Base-by-base conservation (phyloP, 148 eudicot genomes). In the Amaranthus cruentus region DNA sequence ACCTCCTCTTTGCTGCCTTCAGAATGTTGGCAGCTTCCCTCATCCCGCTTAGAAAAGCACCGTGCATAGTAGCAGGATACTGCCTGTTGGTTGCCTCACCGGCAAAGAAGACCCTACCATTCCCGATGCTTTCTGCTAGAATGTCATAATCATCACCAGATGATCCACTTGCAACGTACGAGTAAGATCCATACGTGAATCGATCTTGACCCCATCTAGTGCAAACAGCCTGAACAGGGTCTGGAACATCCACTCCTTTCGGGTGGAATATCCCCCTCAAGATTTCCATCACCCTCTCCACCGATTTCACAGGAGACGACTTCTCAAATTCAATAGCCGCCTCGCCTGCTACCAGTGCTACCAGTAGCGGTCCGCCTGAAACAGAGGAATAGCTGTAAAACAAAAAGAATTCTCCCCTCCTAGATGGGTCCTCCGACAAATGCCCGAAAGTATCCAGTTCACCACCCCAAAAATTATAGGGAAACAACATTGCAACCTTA, bases 1-100 rank as follows among this genome's bases (percentile, higher is more conserved):
- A 80, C 76, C 89, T 87, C 74, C 81, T 88, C 78, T 81, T 79
- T 43, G 91, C 87, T 63, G 87, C 86, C 73, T 88, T 89, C 61
- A 90, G 58, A 68, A 95, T 91, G 63, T 95, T 87, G 48, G 99
- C 97, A 70, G 99, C 96, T 82, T 95, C 99, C 78, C 99, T 87
- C 97, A 95, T 90, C 51, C 99, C 99, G 72, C 99, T 95, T 14
- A 95, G 87, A 61, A 92, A 95, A 61, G 99, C 99, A 69, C 99
- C 99, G 12, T 95, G 99, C 99, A 95, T 95, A 4, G 99, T 95
- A 5, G 99, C 99, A 14, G 99, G 99, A 79, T 91, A 95, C 75
- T 81, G 97, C 77, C 86, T 92, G 50, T 86, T 95, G 4, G 99
- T 95, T 1, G 99, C 99, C 78, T 95, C 99, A 64, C 97, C 99